A percentile compares a stretch with the other conserved stretches of the same genome.
Conservation (phyloP, 805 yeast genomes). For the Suhomyces sp. region DNA sequence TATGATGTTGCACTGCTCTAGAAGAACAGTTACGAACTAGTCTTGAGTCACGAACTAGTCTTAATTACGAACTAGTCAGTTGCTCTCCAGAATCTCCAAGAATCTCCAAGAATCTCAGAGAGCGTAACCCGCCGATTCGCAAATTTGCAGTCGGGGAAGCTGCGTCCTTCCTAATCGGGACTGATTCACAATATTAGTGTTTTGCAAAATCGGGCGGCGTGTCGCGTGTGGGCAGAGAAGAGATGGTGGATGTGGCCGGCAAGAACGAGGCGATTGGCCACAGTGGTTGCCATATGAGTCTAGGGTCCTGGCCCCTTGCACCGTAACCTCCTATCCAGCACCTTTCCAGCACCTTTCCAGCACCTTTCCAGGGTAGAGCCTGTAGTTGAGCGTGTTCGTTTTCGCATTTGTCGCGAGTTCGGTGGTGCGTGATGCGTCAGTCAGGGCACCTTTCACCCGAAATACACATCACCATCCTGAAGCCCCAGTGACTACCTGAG, state of each 20-base stretch:
- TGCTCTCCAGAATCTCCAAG: neutral
- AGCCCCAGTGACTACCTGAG: neutral
- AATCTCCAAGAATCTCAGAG: neutral
- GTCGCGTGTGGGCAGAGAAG: neutral
- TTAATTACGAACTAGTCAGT: too few relatives aligned
- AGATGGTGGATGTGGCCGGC: neutral
- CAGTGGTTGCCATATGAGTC: too few relatives aligned
- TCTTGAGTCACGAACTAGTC: too few relatives aligned
- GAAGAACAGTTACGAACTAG: too few relatives aligned
- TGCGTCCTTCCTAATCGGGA: slow-evolving; percentile 1
- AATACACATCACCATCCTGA: neutral
- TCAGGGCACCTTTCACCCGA: neutral
- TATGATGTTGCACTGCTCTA: too few relatives aligned
- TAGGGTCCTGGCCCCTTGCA: too few relatives aligned
- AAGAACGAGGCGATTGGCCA: neutral
- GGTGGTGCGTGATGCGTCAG: neutral
- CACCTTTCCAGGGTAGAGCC: too few relatives aligned
- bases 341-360: too few relatives aligned
- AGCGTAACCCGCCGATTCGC: neutral
- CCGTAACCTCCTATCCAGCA: too few relatives aligned
- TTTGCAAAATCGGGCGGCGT: neutral
- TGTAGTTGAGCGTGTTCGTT: neutral
- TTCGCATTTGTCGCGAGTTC: neutral
- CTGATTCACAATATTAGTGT: slow-evolving; percentile 2
- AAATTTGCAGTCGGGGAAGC: neutral